phyloP scores from a whole-genome alignment of 2,329 filamentous ascomycete species.

The Didymellaceae sp. region DNA sequence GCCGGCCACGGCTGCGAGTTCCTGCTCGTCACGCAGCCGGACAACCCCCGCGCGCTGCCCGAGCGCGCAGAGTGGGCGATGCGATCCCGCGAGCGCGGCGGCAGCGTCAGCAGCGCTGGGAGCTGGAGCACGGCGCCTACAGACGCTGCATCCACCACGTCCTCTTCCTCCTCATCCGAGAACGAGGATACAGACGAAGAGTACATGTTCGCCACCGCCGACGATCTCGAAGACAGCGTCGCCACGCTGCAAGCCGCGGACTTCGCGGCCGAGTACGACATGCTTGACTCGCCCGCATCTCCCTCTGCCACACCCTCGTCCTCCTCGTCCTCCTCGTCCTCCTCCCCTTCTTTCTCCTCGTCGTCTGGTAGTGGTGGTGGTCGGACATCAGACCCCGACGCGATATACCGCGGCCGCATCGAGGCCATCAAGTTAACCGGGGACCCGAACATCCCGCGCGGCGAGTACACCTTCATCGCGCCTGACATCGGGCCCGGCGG shows the following conservation, averaged over 20 bases:
- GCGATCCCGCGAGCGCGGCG: constrained; percentile 31
- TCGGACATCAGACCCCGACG: neutral
- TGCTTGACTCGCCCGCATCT: too few relatives aligned
- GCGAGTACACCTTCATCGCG: constrained; percentile 81
- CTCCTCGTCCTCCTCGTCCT: neutral
- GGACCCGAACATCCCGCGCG: constrained; percentile 86
- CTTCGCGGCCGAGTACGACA: neutral
- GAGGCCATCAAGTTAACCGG: constrained; percentile 91
- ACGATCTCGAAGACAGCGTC: constrained; percentile 50
- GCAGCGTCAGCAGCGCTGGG: constrained; percentile 38
- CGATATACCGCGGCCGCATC: constrained; percentile 69
- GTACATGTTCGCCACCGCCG: constrained; percentile 19
- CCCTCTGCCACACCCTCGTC: too few relatives aligned
- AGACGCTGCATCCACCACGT: constrained; percentile 11
- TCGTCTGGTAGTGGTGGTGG: neutral
- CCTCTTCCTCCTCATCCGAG: constrained; percentile 4
- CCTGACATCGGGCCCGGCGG: constrained; percentile 76
- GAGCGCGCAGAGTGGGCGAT: constrained; percentile 40
- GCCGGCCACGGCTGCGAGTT: constrained; percentile 89
- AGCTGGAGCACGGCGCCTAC: constrained; percentile 44
- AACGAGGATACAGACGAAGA: constrained; percentile 7
- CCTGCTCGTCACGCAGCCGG: constrained; percentile 78
- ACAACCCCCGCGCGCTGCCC: constrained; percentile 54
- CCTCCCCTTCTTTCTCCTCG: neutral
- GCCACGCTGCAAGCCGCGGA: constrained; percentile 35